A percentile compares a stretch with the other conserved stretches of the same genome.
phyloP scores from a whole-genome alignment of 306 rosid species.

The Pterocarpus santalinus region DNA sequence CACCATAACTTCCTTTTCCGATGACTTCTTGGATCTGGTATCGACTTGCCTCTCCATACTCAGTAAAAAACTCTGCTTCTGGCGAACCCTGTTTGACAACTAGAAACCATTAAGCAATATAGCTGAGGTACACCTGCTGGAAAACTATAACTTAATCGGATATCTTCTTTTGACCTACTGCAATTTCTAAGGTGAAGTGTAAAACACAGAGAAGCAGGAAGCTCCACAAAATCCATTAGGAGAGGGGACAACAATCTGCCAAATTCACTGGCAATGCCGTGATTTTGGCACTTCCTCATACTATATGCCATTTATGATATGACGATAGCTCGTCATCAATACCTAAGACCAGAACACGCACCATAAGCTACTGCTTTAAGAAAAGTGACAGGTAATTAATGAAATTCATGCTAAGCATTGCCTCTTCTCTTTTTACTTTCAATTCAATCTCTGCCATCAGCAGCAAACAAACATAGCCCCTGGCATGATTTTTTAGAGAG shows the following conservation, averaged over 20 bases:
- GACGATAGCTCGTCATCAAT: not conserved
- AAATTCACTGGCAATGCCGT: not conserved
- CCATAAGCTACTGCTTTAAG: too few species aligned
- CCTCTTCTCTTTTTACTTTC: not conserved
- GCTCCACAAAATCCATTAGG: not conserved
- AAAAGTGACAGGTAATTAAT: not conserved
- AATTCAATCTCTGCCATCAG: not conserved
- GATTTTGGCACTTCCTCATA: not conserved
- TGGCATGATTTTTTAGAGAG: not conserved
- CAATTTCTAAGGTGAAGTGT: slow-evolving; percentile 14
- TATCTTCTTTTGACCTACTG: not conserved
- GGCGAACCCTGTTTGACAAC: slow-evolving; percentile 61
- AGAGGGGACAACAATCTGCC: slow-evolving; percentile 10
- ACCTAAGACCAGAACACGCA: not conserved
- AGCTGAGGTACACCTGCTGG: not conserved
- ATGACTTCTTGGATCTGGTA: slow-evolving; percentile 53
- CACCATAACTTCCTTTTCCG: slow-evolving; percentile 65
- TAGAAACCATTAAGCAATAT: slow-evolving; percentile 24
- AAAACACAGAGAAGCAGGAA: not conserved
- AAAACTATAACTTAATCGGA: not conserved
- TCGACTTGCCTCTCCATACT: slow-evolving; percentile 82
- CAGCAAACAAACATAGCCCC: not conserved
- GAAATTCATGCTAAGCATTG: not conserved
- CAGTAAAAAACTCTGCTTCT: slow-evolving; percentile 91
- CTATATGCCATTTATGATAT: not conserved